phyloP scores from a whole-genome alignment of 1,284 basidiomycete genomes.

The Wallemia ichthyophaga region DNA sequence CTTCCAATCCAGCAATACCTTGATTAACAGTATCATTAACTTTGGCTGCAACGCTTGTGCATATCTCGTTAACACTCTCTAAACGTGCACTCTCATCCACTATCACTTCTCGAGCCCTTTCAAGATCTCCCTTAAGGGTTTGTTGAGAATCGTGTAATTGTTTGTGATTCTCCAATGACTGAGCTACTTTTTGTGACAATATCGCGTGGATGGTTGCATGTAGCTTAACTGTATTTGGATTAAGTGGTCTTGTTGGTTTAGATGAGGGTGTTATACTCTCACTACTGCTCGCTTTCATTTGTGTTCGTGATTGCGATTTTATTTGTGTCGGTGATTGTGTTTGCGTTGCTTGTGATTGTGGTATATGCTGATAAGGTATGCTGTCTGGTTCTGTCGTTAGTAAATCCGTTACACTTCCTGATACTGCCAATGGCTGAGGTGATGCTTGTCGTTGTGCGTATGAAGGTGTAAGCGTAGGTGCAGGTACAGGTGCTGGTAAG shows the following conservation, averaged over 20 bases:
- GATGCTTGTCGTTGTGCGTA: no score
- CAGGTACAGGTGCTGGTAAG: no score
- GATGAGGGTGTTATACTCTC: no score
- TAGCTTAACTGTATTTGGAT: slow-evolving; percentile 44
- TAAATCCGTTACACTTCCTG: neutral
- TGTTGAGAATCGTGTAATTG: slow-evolving; percentile 35
- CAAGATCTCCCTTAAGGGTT: slow-evolving; percentile 50
- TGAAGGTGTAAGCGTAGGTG: no score
- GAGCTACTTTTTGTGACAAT: slow-evolving; percentile 25
- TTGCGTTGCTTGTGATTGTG: slow-evolving; percentile 11
- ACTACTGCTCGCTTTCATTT: no score
- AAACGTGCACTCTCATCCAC: slow-evolving; percentile 85
- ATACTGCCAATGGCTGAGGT: no score
- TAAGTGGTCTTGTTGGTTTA: slow-evolving; percentile 16
- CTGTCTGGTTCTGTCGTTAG: slow-evolving; percentile 4
- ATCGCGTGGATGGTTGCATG: slow-evolving; percentile 40
- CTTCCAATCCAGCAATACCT: slow-evolving; percentile 34
- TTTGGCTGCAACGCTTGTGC: slow-evolving; percentile 38
- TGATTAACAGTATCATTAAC: slow-evolving; percentile 29
- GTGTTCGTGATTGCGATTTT: no score
- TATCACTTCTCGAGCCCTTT: slow-evolving; percentile 67
- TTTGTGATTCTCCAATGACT: slow-evolving; percentile 31
- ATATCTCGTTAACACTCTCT: slow-evolving; percentile 78
- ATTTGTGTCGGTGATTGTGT: neutral
- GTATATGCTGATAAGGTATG: slow-evolving; percentile 18